Base-by-base conservation (phyloP, 192 early-diverging fungal genomes). In the Coemansia sp. region DNA sequence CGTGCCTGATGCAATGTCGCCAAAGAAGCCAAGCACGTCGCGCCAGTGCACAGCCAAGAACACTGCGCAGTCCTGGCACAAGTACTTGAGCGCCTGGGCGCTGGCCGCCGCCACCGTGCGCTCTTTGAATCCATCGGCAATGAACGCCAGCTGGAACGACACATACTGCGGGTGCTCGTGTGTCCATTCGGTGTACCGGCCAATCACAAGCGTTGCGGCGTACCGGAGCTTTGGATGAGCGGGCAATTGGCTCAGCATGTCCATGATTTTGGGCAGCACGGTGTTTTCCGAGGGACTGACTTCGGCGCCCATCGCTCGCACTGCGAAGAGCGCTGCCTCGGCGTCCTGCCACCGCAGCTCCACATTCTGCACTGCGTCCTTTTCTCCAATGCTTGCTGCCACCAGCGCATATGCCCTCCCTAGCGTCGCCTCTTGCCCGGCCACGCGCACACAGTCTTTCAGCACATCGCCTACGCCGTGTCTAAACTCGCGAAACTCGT, bases 401-500 rank as follows among this genome's bases (percentile, higher is more conserved):
- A 94, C 73, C 18, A 92, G 59, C 5, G 63, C 44, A 61, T 85
- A 87, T 1, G 90, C 89, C 23, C 87, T 86, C 0, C 74, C 63
- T 20, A 99, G 76, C 14, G 93, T 90, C 25, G 83, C 83, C 2
- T 89, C 80, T 10, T 84, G 84, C 5, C 95, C 95, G 1, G 96
- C 68, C 12, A 98, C 88, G 11, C 83, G 70, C 46, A 94, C 93
- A 62, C 95, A 96, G 66, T 92, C 90, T 79, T 99, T 99, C 37
- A 99, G 83, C 46, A 96, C 92, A 63, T 98, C 95, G 47, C 96
- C 98, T 82, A 98, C 93, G 25, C 87, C 83, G 77, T 99, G 96
- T 21, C 98, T 86, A 74, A 98, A 97, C 25, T 97, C 93, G 38
- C 95, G 82, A 68, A 99, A 99, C 25, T 97, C 92, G 62, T 99